These are phyloP conservation scores for Salix purpurea DNA, from an alignment of 345 rosid species.

Conservation along the genomic window DNA sequence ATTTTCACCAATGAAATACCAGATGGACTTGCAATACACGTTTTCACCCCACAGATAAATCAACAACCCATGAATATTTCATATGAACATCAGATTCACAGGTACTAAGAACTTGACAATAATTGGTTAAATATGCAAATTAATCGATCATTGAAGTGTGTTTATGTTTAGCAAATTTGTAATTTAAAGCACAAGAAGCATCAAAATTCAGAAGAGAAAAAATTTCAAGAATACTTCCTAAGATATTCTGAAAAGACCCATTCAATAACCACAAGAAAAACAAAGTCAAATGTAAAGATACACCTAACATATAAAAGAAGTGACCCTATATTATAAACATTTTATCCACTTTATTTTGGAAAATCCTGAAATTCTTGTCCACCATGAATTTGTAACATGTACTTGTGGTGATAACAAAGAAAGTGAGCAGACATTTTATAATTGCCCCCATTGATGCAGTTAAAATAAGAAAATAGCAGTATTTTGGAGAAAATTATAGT, in stretches of 20 bases:
- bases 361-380: background rate
- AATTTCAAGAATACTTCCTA: background rate
- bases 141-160: background rate
- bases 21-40: background rate
- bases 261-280: background rate
- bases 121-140: background rate
- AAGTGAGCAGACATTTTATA: background rate
- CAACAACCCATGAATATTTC: background rate
- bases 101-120: background rate
- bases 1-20: background rate
- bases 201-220: background rate
- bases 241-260: background rate
- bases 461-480: background rate
- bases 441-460: background rate
- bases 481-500: background rate
- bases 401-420: background rate
- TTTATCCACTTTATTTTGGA: background rate
- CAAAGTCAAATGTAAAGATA: background rate
- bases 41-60: background rate
- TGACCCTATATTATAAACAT: background rate
- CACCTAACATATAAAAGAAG: background rate
- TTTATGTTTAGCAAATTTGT: background rate
- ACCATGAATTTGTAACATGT: background rate
- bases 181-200: background rate
- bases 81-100: background rate